Conservation (phyloP, 1,284 basidiomycete species). For the Ceratobasidium sp. region DNA sequence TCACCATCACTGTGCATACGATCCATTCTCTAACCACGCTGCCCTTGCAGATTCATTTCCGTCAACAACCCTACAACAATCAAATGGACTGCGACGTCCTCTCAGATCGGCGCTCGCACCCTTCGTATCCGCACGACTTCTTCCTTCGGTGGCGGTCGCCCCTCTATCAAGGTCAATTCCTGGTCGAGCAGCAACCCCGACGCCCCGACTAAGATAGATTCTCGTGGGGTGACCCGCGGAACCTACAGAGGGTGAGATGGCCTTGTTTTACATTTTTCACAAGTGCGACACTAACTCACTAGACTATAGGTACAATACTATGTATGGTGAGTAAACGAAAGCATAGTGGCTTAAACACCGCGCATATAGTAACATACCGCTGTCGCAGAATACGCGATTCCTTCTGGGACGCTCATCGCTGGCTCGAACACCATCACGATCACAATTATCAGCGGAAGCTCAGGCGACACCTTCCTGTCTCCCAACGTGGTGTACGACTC, state of each 20-base stretch:
- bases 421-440: conserved; percentile 35
- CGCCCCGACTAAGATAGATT: conserved; percentile 40
- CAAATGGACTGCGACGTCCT: conserved; percentile 41
- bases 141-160: conserved; percentile 41
- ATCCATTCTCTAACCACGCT: too few species aligned
- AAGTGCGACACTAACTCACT: not conserved
- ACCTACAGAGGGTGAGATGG: conserved; percentile 22
- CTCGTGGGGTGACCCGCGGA: conserved; percentile 45
- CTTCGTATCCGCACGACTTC: conserved; percentile 30
- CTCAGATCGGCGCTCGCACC: conserved; percentile 24
- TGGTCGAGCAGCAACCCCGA: conserved; percentile 37
- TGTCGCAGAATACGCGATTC: conserved; percentile 22
- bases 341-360: too few species aligned
- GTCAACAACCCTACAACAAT: conserved; percentile 45
- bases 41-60: conserved; percentile 56
- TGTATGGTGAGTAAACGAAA: not conserved
- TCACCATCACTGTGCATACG: not conserved
- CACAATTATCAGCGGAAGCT: conserved; percentile 38
- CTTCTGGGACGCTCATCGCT: conserved; percentile 20
- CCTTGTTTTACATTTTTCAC: not conserved
- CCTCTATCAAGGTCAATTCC: conserved; percentile 39
- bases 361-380: too few species aligned
- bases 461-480: conserved; percentile 35
- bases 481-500: conserved; percentile 36
- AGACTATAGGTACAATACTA: conserved; percentile 2